Evolutionary conservation across 805 yeast genomes (phyloP), one percentile per base, ranked within the genome.

Genomic region (Henningerozyma blattae): DNA sequence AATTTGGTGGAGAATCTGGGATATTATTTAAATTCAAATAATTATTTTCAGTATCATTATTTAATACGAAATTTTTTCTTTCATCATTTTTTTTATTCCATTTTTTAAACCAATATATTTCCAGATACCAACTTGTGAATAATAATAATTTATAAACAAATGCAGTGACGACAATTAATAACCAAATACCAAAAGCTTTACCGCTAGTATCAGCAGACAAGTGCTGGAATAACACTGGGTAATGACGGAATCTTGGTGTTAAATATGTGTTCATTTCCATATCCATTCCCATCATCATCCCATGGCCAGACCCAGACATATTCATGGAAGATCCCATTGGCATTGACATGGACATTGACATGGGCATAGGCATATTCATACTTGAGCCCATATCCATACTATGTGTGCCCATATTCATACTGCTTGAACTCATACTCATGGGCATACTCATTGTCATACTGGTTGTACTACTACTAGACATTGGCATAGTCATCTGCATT

Each of bases 131-230:
- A 37, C 73, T 66, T 15, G 68, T 41, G 50, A 78, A 79, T 29
- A 70, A 67, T 5, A 76, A 34, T 2, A 81, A 77, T 48, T 81
- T 69, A 38, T 75, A 64, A 25, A 67, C 59, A 47, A 81, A 70
- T 1, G 77, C 75, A 2, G 71, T 58, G 18, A 68, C 69, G 48
- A 81, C 71, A 16, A 81, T 50, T 12, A 76, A 58, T 24, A 74
- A 58, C 47, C 80, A 81, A 13, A 81, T 78, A 17, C 89, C 93
- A 52, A 81, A 81, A 0, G 83, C 86, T 34, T 68, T 67, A 8
- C 67, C 85, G 18, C 69, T 69, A 28, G 57, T 60, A 2, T 59
- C 43, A 3, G 89, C 89, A 10, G 48, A 46, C 31, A 81, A 55
- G 0, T 59, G 56, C 37, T 64, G 56, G 58, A 81, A 81, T 4